Base-by-base conservation (phyloP, 176 grass and related monocot species). In the Cenchrus purpureus region DNA sequence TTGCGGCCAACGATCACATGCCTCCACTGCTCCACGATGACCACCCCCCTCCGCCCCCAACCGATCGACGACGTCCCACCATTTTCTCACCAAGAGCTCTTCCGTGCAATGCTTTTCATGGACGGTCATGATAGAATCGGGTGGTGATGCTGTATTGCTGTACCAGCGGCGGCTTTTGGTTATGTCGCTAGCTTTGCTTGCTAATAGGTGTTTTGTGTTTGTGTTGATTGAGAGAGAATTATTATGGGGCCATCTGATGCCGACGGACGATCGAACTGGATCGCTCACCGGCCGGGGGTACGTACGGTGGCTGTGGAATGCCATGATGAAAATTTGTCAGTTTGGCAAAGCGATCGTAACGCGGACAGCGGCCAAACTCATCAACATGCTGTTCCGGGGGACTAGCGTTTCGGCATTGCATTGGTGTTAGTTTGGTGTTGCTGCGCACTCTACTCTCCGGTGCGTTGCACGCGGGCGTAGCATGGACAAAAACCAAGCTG, bases 1-100 rank as follows among this genome's bases (percentile, higher is more conserved):
- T 83, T 90, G 84, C 32, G 80, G 17, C 20, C 67, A 69, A 9
- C 34, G 14, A 59, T 44, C 82, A 89, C 87, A 79, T 78, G 84
- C 48, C 4, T 11, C 54, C 73, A 82, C 88, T 34, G 34, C 34
- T 34, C 34, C 34, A 34, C 34, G 25, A 45, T 45, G 44, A 86
- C 82, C 66, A 73, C 53, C 51, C 13, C 45, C 58, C 40, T 11
- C 45, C 57, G 37, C 67, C 34, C 34, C 34, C 34, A 34, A 34
- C 34, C 34, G 34, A 34, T 34, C 34, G 34, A 9, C 53, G 62
- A 85, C 77, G 62, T 70, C 20, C 84, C 50, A 73, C 81, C 81
- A 5, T 28, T 62, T 4, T 28, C 59, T n/a, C 59, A 25, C 34
- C 79, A 37, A n/a, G 37, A 45, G 15, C 14, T 15, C 13, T 29